Percentiles rank a stretch among this genome's conserved stretches.
Evolutionary conservation across 306 rosid species (phyloP).

Genomic region (Inga laurina): DNA sequence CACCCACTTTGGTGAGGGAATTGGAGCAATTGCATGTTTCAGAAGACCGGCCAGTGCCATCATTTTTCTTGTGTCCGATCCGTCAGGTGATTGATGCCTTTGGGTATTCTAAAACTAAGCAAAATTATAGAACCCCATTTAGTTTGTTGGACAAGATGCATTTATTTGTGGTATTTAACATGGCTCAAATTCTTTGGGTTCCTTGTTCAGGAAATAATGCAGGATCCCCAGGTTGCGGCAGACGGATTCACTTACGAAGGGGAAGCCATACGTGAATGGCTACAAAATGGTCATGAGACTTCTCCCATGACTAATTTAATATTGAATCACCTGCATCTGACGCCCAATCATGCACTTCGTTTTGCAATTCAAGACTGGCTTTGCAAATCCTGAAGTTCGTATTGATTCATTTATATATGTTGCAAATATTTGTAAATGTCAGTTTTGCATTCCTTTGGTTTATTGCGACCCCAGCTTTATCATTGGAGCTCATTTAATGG

Average conservation of each 20-base stretch:
- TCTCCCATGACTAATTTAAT: conserved; percentile 88
- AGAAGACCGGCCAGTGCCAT: conserved; percentile 74
- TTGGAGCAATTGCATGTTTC: conserved; percentile 65
- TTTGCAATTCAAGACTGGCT: conserved; percentile 93
- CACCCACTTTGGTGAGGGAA: conserved; percentile 79
- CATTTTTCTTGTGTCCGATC: conserved; percentile 86
- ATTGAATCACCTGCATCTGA: conserved; percentile 65
- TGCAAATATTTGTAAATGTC: conserved; percentile 24
- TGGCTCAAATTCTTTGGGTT: conserved; percentile 33
- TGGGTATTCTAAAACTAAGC: background rate
- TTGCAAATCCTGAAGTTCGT: conserved; percentile 55
- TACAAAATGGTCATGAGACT: conserved; percentile 70
- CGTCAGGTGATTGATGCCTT: conserved; percentile 47
- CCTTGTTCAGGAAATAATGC: conserved; percentile 85
- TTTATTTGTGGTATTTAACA: background rate
- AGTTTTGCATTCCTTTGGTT: conserved; percentile 9
- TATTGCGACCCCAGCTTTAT: conserved; percentile 3
- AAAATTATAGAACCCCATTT: background rate
- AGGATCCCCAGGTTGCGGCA: conserved; percentile 85
- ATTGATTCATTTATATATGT: conserved; percentile 1
- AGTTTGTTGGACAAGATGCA: background rate
- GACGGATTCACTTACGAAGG: conserved; percentile 95
- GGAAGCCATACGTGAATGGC: conserved; percentile 84
- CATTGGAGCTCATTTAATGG: background rate
- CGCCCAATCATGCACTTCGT: conserved; percentile 73